These are phyloP conservation scores for Fusarium sp. DNA, from an alignment of 2,329 filamentous ascomycete genomes.

Conservation along the genomic window DNA sequence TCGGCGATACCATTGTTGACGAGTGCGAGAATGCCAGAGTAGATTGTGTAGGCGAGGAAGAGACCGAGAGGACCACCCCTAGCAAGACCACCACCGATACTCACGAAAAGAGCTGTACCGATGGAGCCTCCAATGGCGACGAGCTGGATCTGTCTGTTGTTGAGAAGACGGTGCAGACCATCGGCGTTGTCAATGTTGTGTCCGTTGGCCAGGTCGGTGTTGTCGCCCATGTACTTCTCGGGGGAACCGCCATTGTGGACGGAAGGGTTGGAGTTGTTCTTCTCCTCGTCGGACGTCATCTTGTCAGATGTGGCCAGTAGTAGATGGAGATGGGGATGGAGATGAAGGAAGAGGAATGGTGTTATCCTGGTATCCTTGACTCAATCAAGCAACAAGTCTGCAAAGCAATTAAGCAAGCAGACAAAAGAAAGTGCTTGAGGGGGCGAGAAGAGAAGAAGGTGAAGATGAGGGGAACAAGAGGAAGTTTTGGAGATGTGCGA, in stretches of 20 bases:
- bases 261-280: slow-evolving; percentile 42
- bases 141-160: slow-evolving; percentile 65
- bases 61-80: slow-evolving; percentile 59
- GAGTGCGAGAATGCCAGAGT: slow-evolving; percentile 63
- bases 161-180: slow-evolving; percentile 57
- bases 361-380: slow-evolving; percentile 4
- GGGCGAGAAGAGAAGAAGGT: neutral
- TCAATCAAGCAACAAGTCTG: slow-evolving; percentile 31
- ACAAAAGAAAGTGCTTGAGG: slow-evolving; percentile 16
- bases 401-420: slow-evolving; percentile 40
- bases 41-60: slow-evolving; percentile 67
- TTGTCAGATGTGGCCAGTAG: slow-evolving; percentile 27
- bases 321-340: neutral
- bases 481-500: slow-evolving; percentile 8
- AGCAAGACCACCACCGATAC: slow-evolving; percentile 64
- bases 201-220: slow-evolving; percentile 39
- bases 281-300: slow-evolving; percentile 42
- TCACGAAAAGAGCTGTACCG: slow-evolving; percentile 67
- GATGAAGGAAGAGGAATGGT: neutral
- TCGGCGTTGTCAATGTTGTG: slow-evolving; percentile 48
- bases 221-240: slow-evolving; percentile 34
- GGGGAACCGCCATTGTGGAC: slow-evolving; percentile 41
- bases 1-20: slow-evolving; percentile 74
- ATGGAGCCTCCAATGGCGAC: slow-evolving; percentile 68
- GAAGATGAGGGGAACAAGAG: neutral